Evolutionary conservation across 805 yeast genomes (phyloP), one percentile per base, ranked within the genome.

Genomic region (Hanseniaspora taiwanica): DNA sequence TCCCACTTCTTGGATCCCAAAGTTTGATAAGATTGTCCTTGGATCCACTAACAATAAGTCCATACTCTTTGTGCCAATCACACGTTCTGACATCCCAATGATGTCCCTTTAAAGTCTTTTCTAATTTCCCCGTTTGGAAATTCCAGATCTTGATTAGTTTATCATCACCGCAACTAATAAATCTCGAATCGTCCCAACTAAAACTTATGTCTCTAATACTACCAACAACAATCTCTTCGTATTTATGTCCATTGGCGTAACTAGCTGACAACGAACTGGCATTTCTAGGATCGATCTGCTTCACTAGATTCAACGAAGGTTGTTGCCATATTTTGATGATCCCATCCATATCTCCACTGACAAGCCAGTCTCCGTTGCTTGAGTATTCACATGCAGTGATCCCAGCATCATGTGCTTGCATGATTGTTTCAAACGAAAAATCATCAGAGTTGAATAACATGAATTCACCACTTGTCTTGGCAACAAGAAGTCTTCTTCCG

Each of bases 11-110:
- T 9, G 99, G 99, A 56, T 91, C 99, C 98, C 98, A 91, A 20
- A 91, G 65, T 60, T 87, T 86, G 37, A 91, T 74, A 48, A 86
- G 64, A 59, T 93, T 93, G 60, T 91, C 99, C 57, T 93, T 91
- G 0, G 97, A 91, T 0, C 96, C 99, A 46, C 87, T 74, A 0
- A 81, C 96, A 38, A 91, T 70, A 21, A 91, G 66, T 0, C 96
- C 96, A 60, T 84, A 63, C 10, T 71, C 68, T 4, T 94, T 83
- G 59, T 91, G 99, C 99, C 99, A 91, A 59, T 91, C 97, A 40
- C 93, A 83, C 40, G 87, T 76, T 56, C 91, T 91, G 18, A 91
- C 96, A 60, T 91, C 99, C 99, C 99, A 91, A 57, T 93, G 95
- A 61, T 91, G 99, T 2, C 97, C 97, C 19, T 76, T 70, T 40